Evolutionary conservation across 1,284 basidiomycete species (phyloP).

Genomic region (Boletus albobrunnescens): DNA sequence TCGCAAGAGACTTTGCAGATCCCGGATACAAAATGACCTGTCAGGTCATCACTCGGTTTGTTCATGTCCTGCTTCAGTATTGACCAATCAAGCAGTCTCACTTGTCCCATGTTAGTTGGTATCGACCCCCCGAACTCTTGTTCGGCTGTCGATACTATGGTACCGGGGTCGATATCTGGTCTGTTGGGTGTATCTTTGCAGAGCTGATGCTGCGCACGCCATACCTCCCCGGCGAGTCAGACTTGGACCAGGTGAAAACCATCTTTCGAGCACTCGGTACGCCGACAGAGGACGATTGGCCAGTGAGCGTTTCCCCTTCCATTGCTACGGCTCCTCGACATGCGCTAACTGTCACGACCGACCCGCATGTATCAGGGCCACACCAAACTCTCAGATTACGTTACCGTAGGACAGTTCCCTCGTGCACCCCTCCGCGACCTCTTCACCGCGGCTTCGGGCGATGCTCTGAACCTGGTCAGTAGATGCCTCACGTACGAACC

Average conservation of each 20-base stretch:
- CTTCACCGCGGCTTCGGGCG: conserved; percentile 87
- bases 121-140: conserved; percentile 91
- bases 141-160: conserved; percentile 88
- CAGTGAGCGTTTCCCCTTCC: conserved; percentile 45
- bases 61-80: background rate
- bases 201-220: conserved; percentile 94
- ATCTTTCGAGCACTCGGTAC: conserved; percentile 94
- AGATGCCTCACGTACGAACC: conserved; percentile 88
- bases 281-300: conserved; percentile 96
- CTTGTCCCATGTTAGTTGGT: conserved; percentile 70
- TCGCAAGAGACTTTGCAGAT: conserved; percentile 93
- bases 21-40: conserved; percentile 95
- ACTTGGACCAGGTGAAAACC: conserved; percentile 94
- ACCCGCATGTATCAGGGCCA: conserved; percentile 61
- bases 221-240: conserved; percentile 89
- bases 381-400: conserved; percentile 85
- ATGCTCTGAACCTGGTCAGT: conserved; percentile 81
- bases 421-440: conserved; percentile 79
- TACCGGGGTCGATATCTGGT: conserved; percentile 90
- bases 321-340: background rate
- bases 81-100: background rate
- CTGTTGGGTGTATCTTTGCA: conserved; percentile 93
- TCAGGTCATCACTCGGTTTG: conserved; percentile 92
- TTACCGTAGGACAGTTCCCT: conserved; percentile 78
- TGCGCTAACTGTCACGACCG: background rate